Percentiles rank a stretch among this genome's conserved stretches.
These are phyloP conservation scores for Fusarium scirpi DNA, from an alignment of 2,329 filamentous ascomycete species.

Conservation along the genomic window DNA sequence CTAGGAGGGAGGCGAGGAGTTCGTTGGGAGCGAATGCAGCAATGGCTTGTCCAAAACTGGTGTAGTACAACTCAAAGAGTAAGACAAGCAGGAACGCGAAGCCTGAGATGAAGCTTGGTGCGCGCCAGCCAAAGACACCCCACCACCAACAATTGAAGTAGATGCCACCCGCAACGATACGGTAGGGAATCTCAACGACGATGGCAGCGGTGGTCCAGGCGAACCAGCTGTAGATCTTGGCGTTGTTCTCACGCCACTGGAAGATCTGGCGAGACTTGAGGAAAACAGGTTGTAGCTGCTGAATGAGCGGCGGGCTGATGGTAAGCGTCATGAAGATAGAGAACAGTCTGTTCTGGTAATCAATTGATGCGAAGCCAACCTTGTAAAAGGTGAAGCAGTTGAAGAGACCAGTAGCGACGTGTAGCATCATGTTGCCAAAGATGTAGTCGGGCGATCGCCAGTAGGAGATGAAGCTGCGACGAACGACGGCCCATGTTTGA, in stretches of 20 bases:
- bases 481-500: constrained; percentile 67
- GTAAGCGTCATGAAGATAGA: constrained; percentile 82
- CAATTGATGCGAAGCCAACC: constrained; percentile 66
- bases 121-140: constrained; percentile 62
- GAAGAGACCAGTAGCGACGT: constrained; percentile 73
- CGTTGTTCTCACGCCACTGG: constrained; percentile 77
- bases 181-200: constrained; percentile 77
- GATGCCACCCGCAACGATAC: constrained; percentile 69
- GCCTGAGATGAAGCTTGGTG: constrained; percentile 66
- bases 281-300: constrained; percentile 81
- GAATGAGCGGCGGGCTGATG: constrained; percentile 79
- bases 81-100: constrained; percentile 74
- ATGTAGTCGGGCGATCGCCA: constrained; percentile 75
- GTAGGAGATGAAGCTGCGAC: constrained; percentile 70
- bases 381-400: constrained; percentile 79
- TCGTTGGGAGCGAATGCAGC: constrained; percentile 75
- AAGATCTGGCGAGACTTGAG: constrained; percentile 75
- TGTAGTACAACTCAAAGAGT: constrained; percentile 74
- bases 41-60: constrained; percentile 75
- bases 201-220: constrained; percentile 76
- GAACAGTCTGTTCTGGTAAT: constrained; percentile 79
- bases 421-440: constrained; percentile 71
- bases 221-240: constrained; percentile 83
- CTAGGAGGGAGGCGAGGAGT: constrained; percentile 72
- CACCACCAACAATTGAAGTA: constrained; percentile 68